phyloP scores from a whole-genome alignment of 352 stramenopile genomes.

The Globisporangium spiculum region DNA sequence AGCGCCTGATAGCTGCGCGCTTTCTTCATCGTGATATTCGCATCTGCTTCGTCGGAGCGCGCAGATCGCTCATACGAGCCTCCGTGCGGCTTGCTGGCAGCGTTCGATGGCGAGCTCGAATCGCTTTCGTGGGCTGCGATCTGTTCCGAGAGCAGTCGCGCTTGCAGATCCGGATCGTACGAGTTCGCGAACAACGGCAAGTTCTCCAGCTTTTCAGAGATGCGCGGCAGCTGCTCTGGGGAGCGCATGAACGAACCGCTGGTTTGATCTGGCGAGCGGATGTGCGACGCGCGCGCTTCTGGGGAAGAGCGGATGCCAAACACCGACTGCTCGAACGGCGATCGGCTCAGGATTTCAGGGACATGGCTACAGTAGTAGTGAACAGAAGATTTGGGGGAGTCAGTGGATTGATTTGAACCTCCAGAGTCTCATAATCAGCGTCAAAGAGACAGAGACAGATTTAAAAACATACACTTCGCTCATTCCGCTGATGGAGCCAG shows the following conservation, averaged over 20 bases:
- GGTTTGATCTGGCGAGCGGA: slow-evolving; percentile 27
- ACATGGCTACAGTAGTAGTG: slow-evolving; percentile 22
- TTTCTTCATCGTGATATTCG: slow-evolving; percentile 66
- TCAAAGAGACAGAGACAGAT: not conserved
- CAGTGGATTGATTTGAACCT: not conserved
- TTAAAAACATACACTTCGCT: slow-evolving; percentile 49
- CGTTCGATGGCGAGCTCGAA: slow-evolving; percentile 10
- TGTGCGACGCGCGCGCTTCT: slow-evolving; percentile 18
- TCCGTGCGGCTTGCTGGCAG: slow-evolving; percentile 31
- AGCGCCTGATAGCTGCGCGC: slow-evolving; percentile 73
- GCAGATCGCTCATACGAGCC: slow-evolving; percentile 56
- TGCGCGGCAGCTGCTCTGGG: slow-evolving; percentile 60
- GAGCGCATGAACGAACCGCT: slow-evolving; percentile 24
- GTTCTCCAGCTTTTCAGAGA: slow-evolving; percentile 68
- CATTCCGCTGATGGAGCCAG: slow-evolving; percentile 28
- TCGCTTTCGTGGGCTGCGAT: slow-evolving; percentile 33
- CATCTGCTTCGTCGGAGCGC: slow-evolving; percentile 13
- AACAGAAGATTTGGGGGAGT: not conserved
- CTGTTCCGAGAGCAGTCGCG: slow-evolving; percentile 66
- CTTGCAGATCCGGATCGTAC: slow-evolving; percentile 48
- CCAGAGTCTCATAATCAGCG: not conserved
- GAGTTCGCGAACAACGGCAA: slow-evolving; percentile 52
- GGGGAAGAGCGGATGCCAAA: slow-evolving; percentile 19
- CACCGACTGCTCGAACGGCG: slow-evolving; percentile 51
- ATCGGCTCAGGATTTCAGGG: slow-evolving; percentile 53